Evolutionary conservation across 371 early-diverging fungal genomes (phyloP).

Genomic region (Capniomyces stellatus): DNA sequence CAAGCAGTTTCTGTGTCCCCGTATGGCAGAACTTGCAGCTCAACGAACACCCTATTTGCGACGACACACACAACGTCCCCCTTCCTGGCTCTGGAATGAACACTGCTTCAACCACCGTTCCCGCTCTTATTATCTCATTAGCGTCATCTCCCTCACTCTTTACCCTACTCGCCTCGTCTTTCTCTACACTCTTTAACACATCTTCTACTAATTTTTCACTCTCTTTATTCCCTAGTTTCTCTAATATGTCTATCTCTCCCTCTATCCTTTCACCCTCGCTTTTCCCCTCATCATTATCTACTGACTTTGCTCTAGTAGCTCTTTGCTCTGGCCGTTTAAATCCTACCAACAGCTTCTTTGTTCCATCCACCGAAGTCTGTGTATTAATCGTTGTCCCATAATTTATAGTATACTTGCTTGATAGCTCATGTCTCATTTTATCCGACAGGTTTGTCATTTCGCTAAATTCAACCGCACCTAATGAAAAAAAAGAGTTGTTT

Average conservation of each 20-base stretch:
- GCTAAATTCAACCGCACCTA: slow-evolving; percentile 32
- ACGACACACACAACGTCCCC: slow-evolving; percentile 72
- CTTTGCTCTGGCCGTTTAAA: too few relatives aligned
- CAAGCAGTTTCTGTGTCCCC: slow-evolving; percentile 67
- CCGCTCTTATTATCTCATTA: not conserved
- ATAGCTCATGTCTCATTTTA: slow-evolving; percentile 28
- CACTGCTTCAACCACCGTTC: slow-evolving; percentile 27
- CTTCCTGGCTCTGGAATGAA: slow-evolving; percentile 46
- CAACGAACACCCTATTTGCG: slow-evolving; percentile 78
- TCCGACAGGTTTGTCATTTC: slow-evolving; percentile 47
- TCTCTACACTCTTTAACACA: slow-evolving; percentile 5
- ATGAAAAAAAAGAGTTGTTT: not conserved
- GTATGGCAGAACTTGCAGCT: slow-evolving; percentile 84
- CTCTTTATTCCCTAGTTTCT: too few relatives aligned
- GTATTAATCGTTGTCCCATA: slow-evolving; percentile 41
- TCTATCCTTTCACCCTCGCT: not conserved
- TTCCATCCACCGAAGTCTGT: slow-evolving; percentile 31
- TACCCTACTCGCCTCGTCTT: not conserved
- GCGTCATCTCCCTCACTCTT: not conserved
- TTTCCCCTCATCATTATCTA: slow-evolving; percentile 4
- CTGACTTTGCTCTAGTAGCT: slow-evolving; percentile 31
- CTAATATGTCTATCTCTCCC: not conserved
- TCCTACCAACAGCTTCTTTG: slow-evolving; percentile 37
- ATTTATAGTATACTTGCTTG: slow-evolving; percentile 29
- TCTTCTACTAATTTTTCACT: slow-evolving; percentile 33